Evolutionary conservation across 1,284 basidiomycete genomes (phyloP).

Genomic region (Exsudoporus floridanus): DNA sequence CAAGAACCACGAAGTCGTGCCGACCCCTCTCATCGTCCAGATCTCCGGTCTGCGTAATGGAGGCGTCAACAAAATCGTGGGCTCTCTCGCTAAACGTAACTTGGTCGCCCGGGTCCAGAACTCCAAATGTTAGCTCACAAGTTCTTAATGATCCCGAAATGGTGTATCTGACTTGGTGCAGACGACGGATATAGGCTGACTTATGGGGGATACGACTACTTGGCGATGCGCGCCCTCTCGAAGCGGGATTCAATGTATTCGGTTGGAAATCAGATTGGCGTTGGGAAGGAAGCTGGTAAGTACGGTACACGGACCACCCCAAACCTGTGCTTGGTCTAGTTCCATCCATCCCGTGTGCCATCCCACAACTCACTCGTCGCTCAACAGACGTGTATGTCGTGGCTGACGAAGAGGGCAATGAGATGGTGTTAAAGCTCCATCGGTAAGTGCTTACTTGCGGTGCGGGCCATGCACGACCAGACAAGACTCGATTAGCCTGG

Average conservation of each 20-base stretch:
- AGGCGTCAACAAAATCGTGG: conserved; percentile 91
- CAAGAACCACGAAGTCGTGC: conserved; percentile 97
- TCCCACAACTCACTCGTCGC: conserved; percentile 2
- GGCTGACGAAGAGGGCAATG: conserved; percentile 77
- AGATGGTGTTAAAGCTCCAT: conserved; percentile 92
- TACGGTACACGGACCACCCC: not conserved
- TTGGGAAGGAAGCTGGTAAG: conserved; percentile 94
- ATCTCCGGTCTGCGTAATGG: conserved; percentile 90
- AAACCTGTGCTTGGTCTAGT: not conserved
- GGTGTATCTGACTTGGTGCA: conserved; percentile 35
- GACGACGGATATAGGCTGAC: conserved; percentile 97
- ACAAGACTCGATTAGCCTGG: conserved; percentile 60
- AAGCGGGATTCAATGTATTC: conserved; percentile 84
- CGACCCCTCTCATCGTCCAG: conserved; percentile 84
- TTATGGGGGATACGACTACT: conserved; percentile 96
- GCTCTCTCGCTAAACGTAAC: conserved; percentile 88
- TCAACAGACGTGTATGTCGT: conserved; percentile 86
- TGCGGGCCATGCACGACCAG: not conserved
- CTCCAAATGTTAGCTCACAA: conserved; percentile 70
- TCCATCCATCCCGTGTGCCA: not conserved
- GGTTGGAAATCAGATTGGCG: conserved; percentile 96
- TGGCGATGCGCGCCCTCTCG: conserved; percentile 91
- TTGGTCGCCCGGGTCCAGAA: conserved; percentile 90
- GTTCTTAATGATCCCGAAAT: not conserved
- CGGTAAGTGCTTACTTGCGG: conserved; percentile 48